These are phyloP conservation scores for Solanum chacoense DNA, from an alignment of 305 asterid genomes.

Conservation along the genomic window DNA sequence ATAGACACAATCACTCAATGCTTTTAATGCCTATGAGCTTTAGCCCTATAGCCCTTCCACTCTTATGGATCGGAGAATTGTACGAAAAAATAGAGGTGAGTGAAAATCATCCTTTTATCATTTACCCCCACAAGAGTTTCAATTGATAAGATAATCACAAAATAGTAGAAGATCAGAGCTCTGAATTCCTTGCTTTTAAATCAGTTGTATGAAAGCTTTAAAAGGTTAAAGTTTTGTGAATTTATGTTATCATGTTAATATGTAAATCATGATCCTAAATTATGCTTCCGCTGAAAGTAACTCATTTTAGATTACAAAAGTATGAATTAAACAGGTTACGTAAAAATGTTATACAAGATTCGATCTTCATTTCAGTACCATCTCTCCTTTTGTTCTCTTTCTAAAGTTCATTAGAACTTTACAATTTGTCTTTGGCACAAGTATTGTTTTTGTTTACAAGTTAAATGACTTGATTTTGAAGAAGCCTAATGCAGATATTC, in stretches of 20 bases:
- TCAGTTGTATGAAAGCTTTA: background rate
- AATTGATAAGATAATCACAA: no score
- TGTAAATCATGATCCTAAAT: background rate
- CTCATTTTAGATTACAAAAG: no score
- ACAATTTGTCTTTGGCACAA: background rate
- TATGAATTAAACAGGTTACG: background rate
- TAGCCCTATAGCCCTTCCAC: no score
- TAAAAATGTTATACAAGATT: background rate
- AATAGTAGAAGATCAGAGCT: background rate
- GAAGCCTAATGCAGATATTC: background rate
- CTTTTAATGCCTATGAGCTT: no score
- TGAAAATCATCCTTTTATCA: no score
- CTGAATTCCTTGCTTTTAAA: background rate
- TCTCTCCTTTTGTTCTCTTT: background rate
- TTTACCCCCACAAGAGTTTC: no score
- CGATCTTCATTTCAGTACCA: background rate
- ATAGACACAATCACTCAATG: no score
- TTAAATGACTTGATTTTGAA: background rate
- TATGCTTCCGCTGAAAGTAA: background rate
- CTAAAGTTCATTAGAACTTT: background rate
- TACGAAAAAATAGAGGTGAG: no score
- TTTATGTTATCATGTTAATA: background rate
- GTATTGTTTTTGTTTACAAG: background rate
- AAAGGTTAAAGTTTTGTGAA: background rate
- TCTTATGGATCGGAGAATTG: no score